These are phyloP conservation scores for Curvularia sp. DNA, from an alignment of 2,329 filamentous ascomycete species.

Conservation along the genomic window DNA sequence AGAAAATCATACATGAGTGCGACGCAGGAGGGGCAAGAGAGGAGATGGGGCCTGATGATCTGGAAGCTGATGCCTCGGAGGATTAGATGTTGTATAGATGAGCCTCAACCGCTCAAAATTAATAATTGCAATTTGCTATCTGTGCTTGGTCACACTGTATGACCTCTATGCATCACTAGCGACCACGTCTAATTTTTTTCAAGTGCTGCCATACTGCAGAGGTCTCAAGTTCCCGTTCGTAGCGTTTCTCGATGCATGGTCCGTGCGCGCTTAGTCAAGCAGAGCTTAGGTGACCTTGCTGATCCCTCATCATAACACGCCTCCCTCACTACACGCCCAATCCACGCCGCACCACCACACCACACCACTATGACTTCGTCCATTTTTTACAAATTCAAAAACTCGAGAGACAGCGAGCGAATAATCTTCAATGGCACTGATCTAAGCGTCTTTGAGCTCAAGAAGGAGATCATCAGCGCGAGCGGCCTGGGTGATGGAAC, in stretches of 20 bases:
- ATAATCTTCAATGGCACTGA: slow-evolving; percentile 97
- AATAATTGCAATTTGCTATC: neutral
- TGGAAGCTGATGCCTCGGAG: slow-evolving; percentile 37
- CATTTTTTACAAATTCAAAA: slow-evolving; percentile 99
- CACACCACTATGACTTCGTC: slow-evolving; percentile 78
- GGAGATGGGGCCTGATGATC: slow-evolving; percentile 37
- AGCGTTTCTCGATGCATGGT: neutral
- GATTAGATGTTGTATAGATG: slow-evolving; percentile 18
- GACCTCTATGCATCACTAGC: neutral
- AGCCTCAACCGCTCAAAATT: neutral
- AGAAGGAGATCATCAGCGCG: slow-evolving; percentile 96
- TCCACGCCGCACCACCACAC: slow-evolving; percentile 9
- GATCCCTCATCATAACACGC: slow-evolving; percentile 13
- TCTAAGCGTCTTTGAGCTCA: slow-evolving; percentile 97
- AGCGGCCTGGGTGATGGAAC: slow-evolving; percentile 93
- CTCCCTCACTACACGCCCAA: slow-evolving; percentile 13
- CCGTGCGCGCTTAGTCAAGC: slow-evolving; percentile 12
- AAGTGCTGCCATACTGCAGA: neutral
- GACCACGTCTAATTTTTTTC: neutral
- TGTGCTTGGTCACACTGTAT: neutral
- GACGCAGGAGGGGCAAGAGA: slow-evolving; percentile 50
- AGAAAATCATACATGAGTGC: slow-evolving; percentile 63
- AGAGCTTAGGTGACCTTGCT: slow-evolving; percentile 2
- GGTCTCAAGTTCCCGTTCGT: neutral
- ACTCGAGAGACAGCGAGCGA: slow-evolving; percentile 90